Conservation (phyloP, 1,284 basidiomycete species). For the Sporisorium exsertum region DNA sequence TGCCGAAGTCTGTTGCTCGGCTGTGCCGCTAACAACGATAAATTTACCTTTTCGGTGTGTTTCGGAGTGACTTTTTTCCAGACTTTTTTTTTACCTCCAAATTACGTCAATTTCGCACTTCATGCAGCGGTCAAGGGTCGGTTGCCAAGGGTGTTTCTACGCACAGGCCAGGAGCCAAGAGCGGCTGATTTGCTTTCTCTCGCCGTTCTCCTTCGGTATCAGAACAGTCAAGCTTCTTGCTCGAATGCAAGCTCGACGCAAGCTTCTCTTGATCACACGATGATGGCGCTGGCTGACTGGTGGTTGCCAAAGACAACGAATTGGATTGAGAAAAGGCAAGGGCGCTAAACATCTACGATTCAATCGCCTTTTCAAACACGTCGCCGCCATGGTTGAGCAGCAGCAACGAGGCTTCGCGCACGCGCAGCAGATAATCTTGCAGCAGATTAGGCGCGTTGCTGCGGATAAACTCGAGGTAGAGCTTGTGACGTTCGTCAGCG, state of each 20-base stretch:
- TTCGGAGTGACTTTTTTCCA: not conserved
- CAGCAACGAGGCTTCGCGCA: constrained; percentile 57
- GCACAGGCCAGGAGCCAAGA: constrained; percentile 18
- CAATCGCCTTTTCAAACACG: constrained; percentile 44
- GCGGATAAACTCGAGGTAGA: constrained; percentile 87
- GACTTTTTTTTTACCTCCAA: not conserved
- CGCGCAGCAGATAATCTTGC: constrained; percentile 59
- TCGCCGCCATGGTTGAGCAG: constrained; percentile 45
- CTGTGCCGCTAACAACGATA: constrained; percentile 10
- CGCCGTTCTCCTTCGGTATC: not conserved
- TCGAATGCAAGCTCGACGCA: not conserved
- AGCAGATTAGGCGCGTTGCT: constrained; percentile 70
- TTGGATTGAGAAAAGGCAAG: not conserved
- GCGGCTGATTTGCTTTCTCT: not conserved
- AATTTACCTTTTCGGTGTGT: not conserved
- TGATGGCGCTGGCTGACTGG: too few relatives aligned
- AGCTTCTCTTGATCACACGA: not conserved
- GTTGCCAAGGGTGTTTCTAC: not conserved
- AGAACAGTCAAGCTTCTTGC: not conserved
- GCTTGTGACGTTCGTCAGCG: constrained; percentile 85
- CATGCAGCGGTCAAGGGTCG: not conserved
- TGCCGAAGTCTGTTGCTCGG: constrained; percentile 16
- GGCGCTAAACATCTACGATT: constrained; percentile 16
- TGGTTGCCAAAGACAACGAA: too few relatives aligned
- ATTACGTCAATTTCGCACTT: constrained; percentile 20